phyloP scores from a whole-genome alignment of 2,329 filamentous ascomycete species.

The Tolypocladium pustulatum region DNA sequence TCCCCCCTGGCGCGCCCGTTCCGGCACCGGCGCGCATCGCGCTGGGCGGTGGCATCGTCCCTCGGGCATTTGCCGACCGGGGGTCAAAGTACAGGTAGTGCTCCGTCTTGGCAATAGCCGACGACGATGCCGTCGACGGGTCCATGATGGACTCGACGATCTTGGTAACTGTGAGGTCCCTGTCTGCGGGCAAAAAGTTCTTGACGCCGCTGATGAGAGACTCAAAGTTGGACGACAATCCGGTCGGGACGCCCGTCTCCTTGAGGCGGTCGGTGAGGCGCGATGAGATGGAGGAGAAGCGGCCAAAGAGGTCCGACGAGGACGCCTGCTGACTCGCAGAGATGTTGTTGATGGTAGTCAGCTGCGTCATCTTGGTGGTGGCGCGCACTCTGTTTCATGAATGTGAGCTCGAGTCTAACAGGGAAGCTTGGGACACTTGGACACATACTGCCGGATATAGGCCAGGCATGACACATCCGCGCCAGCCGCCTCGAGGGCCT shows the following conservation, averaged over 20 bases:
- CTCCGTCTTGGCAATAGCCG: slow-evolving; percentile 91
- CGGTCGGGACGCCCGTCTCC: slow-evolving; percentile 68
- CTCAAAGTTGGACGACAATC: slow-evolving; percentile 71
- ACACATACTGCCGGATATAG: slow-evolving; percentile 72
- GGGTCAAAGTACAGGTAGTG: slow-evolving; percentile 97
- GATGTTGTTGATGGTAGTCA: slow-evolving; percentile 77
- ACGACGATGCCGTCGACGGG: slow-evolving; percentile 76
- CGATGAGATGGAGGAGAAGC: slow-evolving; percentile 84
- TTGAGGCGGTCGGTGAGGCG: slow-evolving; percentile 90
- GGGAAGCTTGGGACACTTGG: slow-evolving; percentile 16
- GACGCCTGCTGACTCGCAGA: slow-evolving; percentile 44
- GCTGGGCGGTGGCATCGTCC: slow-evolving; percentile 77
- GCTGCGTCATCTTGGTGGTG: slow-evolving; percentile 96
- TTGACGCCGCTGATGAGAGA: slow-evolving; percentile 93
- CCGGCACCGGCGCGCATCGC: slow-evolving; percentile 36
- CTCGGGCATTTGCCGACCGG: slow-evolving; percentile 81
- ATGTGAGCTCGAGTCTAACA: slow-evolving; percentile 3
- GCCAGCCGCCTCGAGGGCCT: slow-evolving; percentile 66
- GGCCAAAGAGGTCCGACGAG: slow-evolving; percentile 77
- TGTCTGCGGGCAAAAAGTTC: slow-evolving; percentile 93
- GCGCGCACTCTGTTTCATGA: slow-evolving; percentile 58
- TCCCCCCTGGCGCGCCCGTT: slow-evolving; percentile 33
- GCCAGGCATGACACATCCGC: slow-evolving; percentile 68
- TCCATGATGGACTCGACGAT: slow-evolving; percentile 99
- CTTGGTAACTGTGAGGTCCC: slow-evolving; percentile 92